Percentiles rank a stretch among this genome's conserved stretches.
phyloP scores from a whole-genome alignment of 495 filamentous ascomycete species.

The Penicillium paradoxum region DNA sequence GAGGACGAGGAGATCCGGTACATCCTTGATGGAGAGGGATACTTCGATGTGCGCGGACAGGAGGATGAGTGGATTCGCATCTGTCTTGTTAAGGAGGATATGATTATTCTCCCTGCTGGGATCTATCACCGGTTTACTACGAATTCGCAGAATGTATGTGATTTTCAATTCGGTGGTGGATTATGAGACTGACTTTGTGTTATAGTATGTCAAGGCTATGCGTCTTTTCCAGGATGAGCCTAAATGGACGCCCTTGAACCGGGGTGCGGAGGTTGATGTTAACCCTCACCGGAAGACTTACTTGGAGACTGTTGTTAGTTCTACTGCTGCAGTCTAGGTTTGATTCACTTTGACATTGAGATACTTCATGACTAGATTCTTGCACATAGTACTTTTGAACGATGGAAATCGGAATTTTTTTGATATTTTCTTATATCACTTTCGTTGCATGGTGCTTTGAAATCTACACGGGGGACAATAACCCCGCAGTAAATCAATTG shows the following conservation, averaged over 20 bases:
- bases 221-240: constrained; percentile 97
- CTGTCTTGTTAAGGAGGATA: constrained; percentile 59
- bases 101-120: constrained; percentile 90
- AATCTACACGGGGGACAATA: background rate
- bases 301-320: constrained; percentile 37
- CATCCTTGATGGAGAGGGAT: constrained; percentile 82
- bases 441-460: background rate
- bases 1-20: constrained; percentile 99
- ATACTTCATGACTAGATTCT: constrained; percentile 19
- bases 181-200: constrained; percentile 13
- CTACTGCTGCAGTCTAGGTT: constrained; percentile 28
- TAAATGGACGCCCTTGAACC: constrained; percentile 94
- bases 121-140: constrained; percentile 98
- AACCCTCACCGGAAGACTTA: constrained; percentile 79
- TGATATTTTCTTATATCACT: background rate
- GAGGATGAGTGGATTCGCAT: constrained; percentile 84
- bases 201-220: constrained; percentile 91
- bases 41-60: constrained; percentile 80
- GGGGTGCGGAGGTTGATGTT: constrained; percentile 67
- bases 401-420: background rate
- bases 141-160: constrained; percentile 78
- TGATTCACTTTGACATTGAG: constrained; percentile 2
- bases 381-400: constrained; percentile 4
- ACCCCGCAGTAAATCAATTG: background rate
- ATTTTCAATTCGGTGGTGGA: background rate